phyloP scores from a whole-genome alignment of 2,329 filamentous ascomycete genomes.

The Amesomyces nigricolor region DNA sequence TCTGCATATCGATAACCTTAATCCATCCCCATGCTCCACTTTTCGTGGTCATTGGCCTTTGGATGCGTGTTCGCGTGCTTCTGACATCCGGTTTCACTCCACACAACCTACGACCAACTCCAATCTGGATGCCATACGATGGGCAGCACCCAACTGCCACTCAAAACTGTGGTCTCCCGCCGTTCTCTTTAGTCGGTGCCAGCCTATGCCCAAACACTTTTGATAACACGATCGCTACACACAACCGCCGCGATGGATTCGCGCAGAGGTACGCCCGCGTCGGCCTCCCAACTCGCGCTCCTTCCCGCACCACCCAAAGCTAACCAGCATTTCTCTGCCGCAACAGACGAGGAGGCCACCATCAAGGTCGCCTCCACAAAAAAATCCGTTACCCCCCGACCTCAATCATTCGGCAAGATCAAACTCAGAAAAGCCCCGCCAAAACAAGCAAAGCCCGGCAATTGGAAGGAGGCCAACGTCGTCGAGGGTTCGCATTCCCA shows the following conservation, averaged over 20 bases:
- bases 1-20: slow-evolving; percentile 22
- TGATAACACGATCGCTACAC: slow-evolving; percentile 12
- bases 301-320: not conserved
- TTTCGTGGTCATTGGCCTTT: not conserved
- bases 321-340: not conserved
- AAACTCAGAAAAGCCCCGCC: slow-evolving; percentile 59
- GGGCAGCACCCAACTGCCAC: slow-evolving; percentile 4
- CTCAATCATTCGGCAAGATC: slow-evolving; percentile 41
- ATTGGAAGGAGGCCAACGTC: slow-evolving; percentile 64
- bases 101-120: not conserved
- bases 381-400: slow-evolving; percentile 35
- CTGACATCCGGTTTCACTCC: not conserved
- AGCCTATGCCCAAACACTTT: not conserved
- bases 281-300: not conserved
- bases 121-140: slow-evolving; percentile 2
- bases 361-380: slow-evolving; percentile 57
- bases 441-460: slow-evolving; percentile 61
- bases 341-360: slow-evolving; percentile 48
- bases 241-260: slow-evolving; percentile 27
- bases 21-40: slow-evolving; percentile 18
- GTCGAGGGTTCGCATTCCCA: slow-evolving; percentile 43
- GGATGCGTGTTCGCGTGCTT: not conserved
- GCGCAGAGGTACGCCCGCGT: slow-evolving; percentile 27
- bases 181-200: not conserved
- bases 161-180: not conserved